phyloP scores from a whole-genome alignment of 768 basidiomycete species.

The Pluteus cervinus region DNA sequence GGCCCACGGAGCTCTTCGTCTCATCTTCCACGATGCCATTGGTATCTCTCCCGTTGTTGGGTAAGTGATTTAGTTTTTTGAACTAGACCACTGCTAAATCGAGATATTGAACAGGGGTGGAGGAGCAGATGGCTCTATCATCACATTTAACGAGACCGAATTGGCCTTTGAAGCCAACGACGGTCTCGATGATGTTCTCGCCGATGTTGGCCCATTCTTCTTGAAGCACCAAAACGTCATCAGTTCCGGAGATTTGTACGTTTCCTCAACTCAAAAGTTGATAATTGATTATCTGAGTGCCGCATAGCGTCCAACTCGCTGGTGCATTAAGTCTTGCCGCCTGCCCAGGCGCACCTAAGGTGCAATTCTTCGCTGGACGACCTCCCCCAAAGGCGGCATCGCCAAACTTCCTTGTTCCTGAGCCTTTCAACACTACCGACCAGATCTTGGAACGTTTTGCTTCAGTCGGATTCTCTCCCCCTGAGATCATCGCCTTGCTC shows the following conservation, averaged over 20 bases:
- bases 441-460: conserved; percentile 26
- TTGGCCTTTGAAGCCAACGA: conserved; percentile 34
- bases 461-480: conserved; percentile 28
- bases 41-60: conserved; percentile 30
- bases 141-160: conserved; percentile 38
- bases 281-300: not conserved
- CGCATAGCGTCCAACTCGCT: conserved; percentile 37
- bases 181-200: conserved; percentile 37
- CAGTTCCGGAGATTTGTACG: conserved; percentile 41
- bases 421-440: conserved; percentile 22
- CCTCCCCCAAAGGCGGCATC: conserved; percentile 24
- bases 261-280: conserved; percentile 1
- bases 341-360: conserved; percentile 38
- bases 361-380: conserved; percentile 35
- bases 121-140: conserved; percentile 45
- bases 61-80: conserved; percentile 14
- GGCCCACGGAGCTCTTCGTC: no score
- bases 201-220: conserved; percentile 26
- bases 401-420: conserved; percentile 23
- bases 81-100: not conserved
- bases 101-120: conserved; percentile 26
- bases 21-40: conserved; percentile 40
- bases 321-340: conserved; percentile 35
- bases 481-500: conserved; percentile 31
- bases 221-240: conserved; percentile 28